Base-by-base conservation (phyloP, 2,329 filamentous ascomycete genomes). In the Fusarium sp. region DNA sequence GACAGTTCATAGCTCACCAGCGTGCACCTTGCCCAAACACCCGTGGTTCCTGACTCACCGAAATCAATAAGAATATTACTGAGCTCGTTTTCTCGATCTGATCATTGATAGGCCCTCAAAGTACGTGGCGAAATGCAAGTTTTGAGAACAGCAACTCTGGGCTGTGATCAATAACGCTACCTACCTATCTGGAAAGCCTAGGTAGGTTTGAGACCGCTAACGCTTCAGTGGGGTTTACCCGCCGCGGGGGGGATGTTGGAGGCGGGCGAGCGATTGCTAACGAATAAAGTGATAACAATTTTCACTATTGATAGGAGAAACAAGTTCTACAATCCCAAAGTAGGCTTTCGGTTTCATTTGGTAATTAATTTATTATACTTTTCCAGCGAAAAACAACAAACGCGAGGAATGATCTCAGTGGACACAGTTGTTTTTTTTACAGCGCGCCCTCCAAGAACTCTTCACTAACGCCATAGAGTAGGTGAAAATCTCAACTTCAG, bases 361-460 rank as follows among this genome's bases (percentile, higher is more conserved):
- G 5, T 1, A 1, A 42, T n/a, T 44, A 16, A 24, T 44, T 44
- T 14, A 9, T 24, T 2, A 2, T 24, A 3, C 20, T 24, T 44
- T 22, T 44, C 22, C 12, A 46, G 42, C 40, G 5, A 12, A n/a
- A n/a, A 9, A 4, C 20, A 16, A 12, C 12, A 12, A 44, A 44
- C 6, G n/a, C 6, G 12, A 44, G 40, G 3, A 24, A 24, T 5
- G 24, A 24, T 12, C 9, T n/a, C 9, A 29, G 16, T 6, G 5
- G 24, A 10, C 9, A 29, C 44, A 16, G 7, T 49, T 4, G 44
- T 17, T 27, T 46, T 51, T n/a, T 5, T 51, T 5, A n/a, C 10
- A n/a, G 5, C 49, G 46, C 66, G 66, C 66, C 60, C 56, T 69
- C 66, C 2, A 57, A 65, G 24, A 20, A 65, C 29, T 36, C 46